Evolutionary conservation across 1,284 basidiomycete genomes (phyloP).

Genomic region (Pseudozyma hubeiensis): DNA sequence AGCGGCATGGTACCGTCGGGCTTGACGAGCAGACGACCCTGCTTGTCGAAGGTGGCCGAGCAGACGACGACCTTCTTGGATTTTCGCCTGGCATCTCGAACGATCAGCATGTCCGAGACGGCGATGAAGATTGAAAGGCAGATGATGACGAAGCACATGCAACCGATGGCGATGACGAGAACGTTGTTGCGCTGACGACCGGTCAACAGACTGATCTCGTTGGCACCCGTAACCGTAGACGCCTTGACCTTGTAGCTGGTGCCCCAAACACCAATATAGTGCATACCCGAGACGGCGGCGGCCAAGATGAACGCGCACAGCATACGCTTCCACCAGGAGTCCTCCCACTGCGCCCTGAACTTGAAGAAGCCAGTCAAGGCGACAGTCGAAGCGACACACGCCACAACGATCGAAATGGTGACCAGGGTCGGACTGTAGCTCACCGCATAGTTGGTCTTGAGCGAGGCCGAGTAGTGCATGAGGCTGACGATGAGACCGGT

Average conservation of each 20-base stretch:
- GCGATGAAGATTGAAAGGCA: conserved; percentile 70
- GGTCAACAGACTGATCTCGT: conserved; percentile 42
- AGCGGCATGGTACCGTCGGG: conserved; percentile 72
- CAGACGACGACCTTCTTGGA: conserved; percentile 72
- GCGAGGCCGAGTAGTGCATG: conserved; percentile 72
- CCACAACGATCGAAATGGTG: conserved; percentile 71
- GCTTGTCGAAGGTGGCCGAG: conserved; percentile 71
- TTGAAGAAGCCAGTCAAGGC: conserved; percentile 72
- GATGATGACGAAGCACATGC: conserved; percentile 72
- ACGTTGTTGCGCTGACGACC: conserved; percentile 64
- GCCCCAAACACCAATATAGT: conserved; percentile 72
- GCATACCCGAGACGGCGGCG: conserved; percentile 72
- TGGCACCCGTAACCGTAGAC: conserved; percentile 22
- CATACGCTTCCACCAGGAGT: conserved; percentile 71
- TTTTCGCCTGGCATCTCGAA: conserved; percentile 69
- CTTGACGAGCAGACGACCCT: conserved; percentile 71
- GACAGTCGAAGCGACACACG: conserved; percentile 70
- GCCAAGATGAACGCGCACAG: conserved; percentile 70
- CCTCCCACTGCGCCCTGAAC: conserved; percentile 71
- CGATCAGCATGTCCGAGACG: conserved; percentile 69
- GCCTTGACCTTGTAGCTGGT: conserved; percentile 69
- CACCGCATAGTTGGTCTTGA: conserved; percentile 67
- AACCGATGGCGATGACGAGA: conserved; percentile 68
- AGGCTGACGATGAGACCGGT: conserved; percentile 79
- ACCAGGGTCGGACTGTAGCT: conserved; percentile 69